phyloP scores from a whole-genome alignment of 495 filamentous ascomycete genomes.

The Neurospora sp. region DNA sequence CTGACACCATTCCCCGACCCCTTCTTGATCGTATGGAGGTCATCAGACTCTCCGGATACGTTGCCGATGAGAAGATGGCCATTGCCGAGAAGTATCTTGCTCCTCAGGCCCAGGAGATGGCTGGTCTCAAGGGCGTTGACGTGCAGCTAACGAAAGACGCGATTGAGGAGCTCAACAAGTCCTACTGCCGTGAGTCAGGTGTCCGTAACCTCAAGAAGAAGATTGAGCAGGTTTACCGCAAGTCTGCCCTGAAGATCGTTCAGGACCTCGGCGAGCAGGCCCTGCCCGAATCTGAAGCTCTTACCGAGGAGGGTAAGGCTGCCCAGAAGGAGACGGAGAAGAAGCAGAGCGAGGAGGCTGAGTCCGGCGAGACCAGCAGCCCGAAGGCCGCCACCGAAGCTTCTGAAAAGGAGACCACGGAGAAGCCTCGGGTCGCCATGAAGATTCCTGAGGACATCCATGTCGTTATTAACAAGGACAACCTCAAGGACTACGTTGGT shows the following conservation, averaged over 20 bases:
- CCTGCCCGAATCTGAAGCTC: slow-evolving; percentile 67
- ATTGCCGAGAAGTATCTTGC: slow-evolving; percentile 91
- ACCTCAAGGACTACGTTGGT: slow-evolving; percentile 94
- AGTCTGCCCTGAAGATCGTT: slow-evolving; percentile 93
- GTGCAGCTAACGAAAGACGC: slow-evolving; percentile 74
- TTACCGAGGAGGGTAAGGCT: slow-evolving; percentile 82
- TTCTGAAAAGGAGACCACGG: slow-evolving; percentile 31
- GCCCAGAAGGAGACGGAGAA: slow-evolving; percentile 52
- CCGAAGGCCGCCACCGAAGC: slow-evolving; percentile 3
- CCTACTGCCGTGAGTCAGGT: slow-evolving; percentile 92
- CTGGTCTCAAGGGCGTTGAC: slow-evolving; percentile 82
- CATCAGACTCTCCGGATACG: slow-evolving; percentile 93
- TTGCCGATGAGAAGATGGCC: slow-evolving; percentile 97
- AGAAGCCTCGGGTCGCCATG: slow-evolving; percentile 67
- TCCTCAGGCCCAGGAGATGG: slow-evolving; percentile 81
- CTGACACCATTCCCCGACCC: slow-evolving; percentile 92
- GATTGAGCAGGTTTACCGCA: slow-evolving; percentile 98
- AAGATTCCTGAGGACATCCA: slow-evolving; percentile 82
- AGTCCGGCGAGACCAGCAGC: slow-evolving; percentile 5
- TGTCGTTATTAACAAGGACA: slow-evolving; percentile 78
- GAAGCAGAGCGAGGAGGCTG: slow-evolving; percentile 4
- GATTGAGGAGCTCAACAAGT: slow-evolving; percentile 95
- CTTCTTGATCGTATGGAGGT: slow-evolving; percentile 97
- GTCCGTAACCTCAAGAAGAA: slow-evolving; percentile 99
- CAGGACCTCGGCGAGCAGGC: slow-evolving; percentile 85